phyloP scores from a whole-genome alignment of 441 rosid genomes.

The Erodium chrysanthum region DNA sequence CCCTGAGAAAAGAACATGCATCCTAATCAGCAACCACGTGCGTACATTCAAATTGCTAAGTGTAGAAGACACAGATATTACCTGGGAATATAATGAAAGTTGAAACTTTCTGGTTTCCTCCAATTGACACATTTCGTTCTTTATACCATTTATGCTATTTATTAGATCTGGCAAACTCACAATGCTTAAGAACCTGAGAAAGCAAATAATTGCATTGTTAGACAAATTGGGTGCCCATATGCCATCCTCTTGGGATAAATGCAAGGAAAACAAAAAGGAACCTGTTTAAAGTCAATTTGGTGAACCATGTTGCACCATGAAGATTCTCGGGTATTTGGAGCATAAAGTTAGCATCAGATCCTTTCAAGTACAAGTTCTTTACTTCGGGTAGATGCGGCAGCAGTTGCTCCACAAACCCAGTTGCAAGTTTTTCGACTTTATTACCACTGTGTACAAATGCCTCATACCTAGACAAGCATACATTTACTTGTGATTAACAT shows the following conservation, averaged over 20 bases:
- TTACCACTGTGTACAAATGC: conserved; percentile 31
- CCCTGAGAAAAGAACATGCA: conserved; percentile 18
- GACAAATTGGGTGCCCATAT: background rate
- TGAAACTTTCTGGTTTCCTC: conserved; percentile 57
- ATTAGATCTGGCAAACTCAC: conserved; percentile 34
- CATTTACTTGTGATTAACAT: background rate
- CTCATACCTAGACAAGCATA: conserved; percentile 37
- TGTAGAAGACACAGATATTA: conserved; percentile 19
- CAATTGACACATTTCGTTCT: conserved; percentile 51
- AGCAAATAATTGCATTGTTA: background rate
- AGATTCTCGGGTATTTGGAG: conserved; percentile 32
- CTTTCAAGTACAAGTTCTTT: conserved; percentile 29
- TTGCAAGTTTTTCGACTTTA: conserved; percentile 37
- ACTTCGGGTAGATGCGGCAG: conserved; percentile 43
- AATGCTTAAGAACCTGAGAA: conserved; percentile 37
- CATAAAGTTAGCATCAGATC: conserved; percentile 35
- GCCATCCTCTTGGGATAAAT: background rate
- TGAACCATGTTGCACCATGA: conserved; percentile 38
- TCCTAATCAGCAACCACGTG: background rate
- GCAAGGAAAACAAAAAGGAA: conserved; percentile 15
- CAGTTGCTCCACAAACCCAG: conserved; percentile 40
- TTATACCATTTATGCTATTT: conserved; percentile 30
- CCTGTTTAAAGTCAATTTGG: conserved; percentile 50
- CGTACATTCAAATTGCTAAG: conserved; percentile 1
- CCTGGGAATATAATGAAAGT: conserved; percentile 43